phyloP scores from a whole-genome alignment of 1,139 yeast species.

The Magnusiomyces tetraspermus region DNA sequence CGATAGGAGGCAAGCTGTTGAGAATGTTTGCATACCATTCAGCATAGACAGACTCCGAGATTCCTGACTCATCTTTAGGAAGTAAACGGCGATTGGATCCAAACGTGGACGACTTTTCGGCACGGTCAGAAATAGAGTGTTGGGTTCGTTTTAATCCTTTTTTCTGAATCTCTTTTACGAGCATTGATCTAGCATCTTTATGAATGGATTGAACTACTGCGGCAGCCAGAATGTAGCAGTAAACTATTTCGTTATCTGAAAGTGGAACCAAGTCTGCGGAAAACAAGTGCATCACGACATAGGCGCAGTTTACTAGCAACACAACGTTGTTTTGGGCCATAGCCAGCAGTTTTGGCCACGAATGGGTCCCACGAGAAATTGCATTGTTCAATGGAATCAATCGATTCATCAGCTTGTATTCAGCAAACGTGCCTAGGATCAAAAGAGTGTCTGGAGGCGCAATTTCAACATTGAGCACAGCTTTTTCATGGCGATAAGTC shows the following conservation, averaged over 20 bases:
- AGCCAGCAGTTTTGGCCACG: conserved; percentile 12
- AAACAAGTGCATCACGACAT: conserved; percentile 14
- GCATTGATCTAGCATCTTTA: not conserved
- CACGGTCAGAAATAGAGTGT: conserved; percentile 11
- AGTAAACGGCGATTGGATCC: not conserved
- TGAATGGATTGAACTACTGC: conserved; percentile 10
- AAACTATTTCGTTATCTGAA: conserved; percentile 14
- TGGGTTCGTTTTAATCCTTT: conserved; percentile 12
- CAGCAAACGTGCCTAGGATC: conserved; percentile 12
- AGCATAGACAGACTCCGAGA: conserved; percentile 9
- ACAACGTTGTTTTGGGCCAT: conserved; percentile 9
- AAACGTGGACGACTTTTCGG: conserved; percentile 2
- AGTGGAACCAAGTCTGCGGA: conserved; percentile 12
- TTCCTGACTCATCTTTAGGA: conserved; percentile 12
- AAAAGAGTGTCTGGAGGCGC: conserved; percentile 11
- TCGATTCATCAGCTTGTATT: conserved; percentile 7
- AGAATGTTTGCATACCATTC: no score
- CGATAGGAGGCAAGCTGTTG: no score
- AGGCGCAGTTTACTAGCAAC: conserved; percentile 13
- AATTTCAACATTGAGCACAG: conserved; percentile 11
- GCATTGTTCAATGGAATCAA: conserved; percentile 8
- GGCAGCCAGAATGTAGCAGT: conserved; percentile 14
- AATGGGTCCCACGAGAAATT: conserved; percentile 6
- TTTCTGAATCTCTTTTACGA: conserved; percentile 8
- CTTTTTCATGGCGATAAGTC: conserved; percentile 14